Conservation (phyloP, 2,329 filamentous ascomycete genomes). For the Macrophomina pseudophaseolina region DNA sequence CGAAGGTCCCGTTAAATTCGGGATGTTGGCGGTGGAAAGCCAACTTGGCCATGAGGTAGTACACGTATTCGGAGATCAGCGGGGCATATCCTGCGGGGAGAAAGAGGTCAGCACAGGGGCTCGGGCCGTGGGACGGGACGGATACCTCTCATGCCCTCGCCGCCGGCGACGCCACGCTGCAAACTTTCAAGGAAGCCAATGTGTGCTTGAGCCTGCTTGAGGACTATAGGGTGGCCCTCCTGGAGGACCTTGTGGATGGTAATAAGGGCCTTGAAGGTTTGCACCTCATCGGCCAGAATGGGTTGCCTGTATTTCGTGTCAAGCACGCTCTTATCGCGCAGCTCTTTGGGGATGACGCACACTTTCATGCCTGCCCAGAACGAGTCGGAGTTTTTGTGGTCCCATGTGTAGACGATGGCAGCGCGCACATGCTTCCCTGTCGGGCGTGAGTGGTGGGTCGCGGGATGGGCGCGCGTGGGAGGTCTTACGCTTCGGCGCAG, state of each 20-base stretch:
- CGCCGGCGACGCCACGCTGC: constrained; percentile 74
- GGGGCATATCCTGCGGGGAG: constrained; percentile 72
- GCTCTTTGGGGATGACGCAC: constrained; percentile 52
- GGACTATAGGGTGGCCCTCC: constrained; percentile 86
- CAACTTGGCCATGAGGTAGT: constrained; percentile 91
- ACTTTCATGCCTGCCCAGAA: constrained; percentile 99
- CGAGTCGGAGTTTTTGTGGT: constrained; percentile 91
- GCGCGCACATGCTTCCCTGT: constrained; percentile 91
- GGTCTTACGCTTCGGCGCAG: constrained; percentile 66
- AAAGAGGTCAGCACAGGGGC: constrained; percentile 5
- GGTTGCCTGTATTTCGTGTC: constrained; percentile 69
- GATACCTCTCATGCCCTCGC: constrained; percentile 80
- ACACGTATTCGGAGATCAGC: constrained; percentile 95
- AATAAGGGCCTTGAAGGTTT: constrained; percentile 98
- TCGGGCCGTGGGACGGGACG: constrained; percentile 3
- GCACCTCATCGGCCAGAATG: constrained; percentile 96
- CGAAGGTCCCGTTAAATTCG: constrained; percentile 98
- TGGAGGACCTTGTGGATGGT: constrained; percentile 97
- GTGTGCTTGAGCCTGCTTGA: constrained; percentile 89
- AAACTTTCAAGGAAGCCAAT: constrained; percentile 91
- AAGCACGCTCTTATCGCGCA: constrained; percentile 22
- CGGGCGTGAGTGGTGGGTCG: constrained; percentile 37
- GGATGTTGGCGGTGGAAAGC: constrained; percentile 96
- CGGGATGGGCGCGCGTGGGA: neutral
- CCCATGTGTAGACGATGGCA: constrained; percentile 99